phyloP scores from a whole-genome alignment of 768 basidiomycete species.

The Clitopilus passeckerianus region DNA sequence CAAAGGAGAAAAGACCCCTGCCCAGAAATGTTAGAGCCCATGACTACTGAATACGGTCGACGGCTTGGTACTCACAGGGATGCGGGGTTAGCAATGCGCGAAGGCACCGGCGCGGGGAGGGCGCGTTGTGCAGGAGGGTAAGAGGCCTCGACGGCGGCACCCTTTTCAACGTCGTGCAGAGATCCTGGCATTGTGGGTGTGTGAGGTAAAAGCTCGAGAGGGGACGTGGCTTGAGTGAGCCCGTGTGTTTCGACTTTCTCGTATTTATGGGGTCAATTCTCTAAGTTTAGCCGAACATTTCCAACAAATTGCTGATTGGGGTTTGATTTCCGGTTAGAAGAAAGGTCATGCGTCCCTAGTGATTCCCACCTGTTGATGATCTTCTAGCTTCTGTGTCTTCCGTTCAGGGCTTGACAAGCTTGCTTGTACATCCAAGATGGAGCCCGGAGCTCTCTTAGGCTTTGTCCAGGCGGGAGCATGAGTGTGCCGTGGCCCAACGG shows the following conservation, averaged over 20 bases:
- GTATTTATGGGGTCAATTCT: conserved; percentile 1
- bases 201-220: background rate
- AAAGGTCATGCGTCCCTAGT: background rate
- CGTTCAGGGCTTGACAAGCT: background rate
- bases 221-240: background rate
- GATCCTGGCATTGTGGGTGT: conserved; percentile 4
- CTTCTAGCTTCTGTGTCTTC: background rate
- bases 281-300: background rate
- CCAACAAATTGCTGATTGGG: background rate
- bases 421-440: background rate
- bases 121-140: conserved; percentile 15
- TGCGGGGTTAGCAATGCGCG: conserved; percentile 55
- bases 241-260: background rate
- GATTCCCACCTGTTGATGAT: background rate
- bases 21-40: conserved; percentile 3
- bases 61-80: conserved; percentile 34
- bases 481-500: background rate
- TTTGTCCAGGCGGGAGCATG: background rate
- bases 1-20: conserved; percentile 80
- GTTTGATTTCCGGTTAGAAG: background rate
- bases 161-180: conserved; percentile 31
- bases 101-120: conserved; percentile 18
- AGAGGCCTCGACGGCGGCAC: conserved; percentile 19
- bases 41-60: background rate
- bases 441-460: too few species aligned